Base-by-base conservation (phyloP, 2,329 filamentous ascomycete genomes). In the Fonsecaea monophora region DNA sequence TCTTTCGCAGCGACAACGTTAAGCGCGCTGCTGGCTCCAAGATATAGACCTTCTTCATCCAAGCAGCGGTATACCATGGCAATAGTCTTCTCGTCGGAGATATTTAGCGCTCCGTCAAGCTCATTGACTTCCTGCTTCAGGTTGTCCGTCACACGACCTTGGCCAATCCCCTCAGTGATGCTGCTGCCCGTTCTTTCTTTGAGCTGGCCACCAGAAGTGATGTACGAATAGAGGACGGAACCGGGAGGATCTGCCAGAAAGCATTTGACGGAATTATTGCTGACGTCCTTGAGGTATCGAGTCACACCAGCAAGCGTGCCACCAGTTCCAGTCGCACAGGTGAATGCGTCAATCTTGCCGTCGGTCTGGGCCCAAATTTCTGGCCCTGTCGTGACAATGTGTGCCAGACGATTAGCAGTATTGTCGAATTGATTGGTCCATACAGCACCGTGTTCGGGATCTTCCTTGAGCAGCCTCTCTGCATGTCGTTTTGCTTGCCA, bases 361-460 rank as follows among this genome's bases (percentile, higher is more conserved):
- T 77, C 81, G 0, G 95, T 98, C 84, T 99, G 95, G 34, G 89
- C 83, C 95, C 95, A 99, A 77, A 99, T 97, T 81, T 99, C 95
- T 0, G 95, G 95, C 0, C 95, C 95, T 0, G 95, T 99, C 1
- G 94, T 98, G 83, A 97, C 94, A 73, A 98, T 90, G 78, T 99
- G 95, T 56, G 95, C 95, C 75, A 91, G 89, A 60, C 95, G 87
- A 81, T 99, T 99, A 61, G 95, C 95, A 60, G 86, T 89, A 82
- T 99, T 99, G 79, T 99, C 95, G 81, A 99, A 99, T 82, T 99
- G 95, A 81, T 99, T 96, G 53, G 95, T 99, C 95, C 95, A 99
- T 13, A 98, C 94, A 8, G 94, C 93, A 74, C 95, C 95, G 15
- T 92, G 89, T 37, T 72, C 72, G 6, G 71, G 71, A 62, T 73